Base-by-base conservation (phyloP, 805 yeast genomes). In the Saturnispora saitoi region DNA sequence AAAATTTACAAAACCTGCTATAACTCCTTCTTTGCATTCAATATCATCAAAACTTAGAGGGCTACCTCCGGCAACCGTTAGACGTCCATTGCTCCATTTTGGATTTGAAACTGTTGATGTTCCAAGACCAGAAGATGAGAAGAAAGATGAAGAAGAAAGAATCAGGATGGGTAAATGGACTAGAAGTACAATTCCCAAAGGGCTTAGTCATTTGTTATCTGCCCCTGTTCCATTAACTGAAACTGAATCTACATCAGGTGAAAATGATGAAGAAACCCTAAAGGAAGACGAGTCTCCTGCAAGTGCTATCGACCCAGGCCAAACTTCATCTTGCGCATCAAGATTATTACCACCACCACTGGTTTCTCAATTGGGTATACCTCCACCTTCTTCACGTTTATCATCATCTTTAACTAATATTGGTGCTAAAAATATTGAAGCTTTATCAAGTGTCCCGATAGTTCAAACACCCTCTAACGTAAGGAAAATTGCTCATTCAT, bases 31-130 rank as follows among this genome's bases (percentile, higher is more conserved):
- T n/a, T 10, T 37, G 8, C 28, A 37, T 22, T 22, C 41, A n/a
- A 30, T 29, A 4, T 38, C 44, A 4, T 38, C 49, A 12, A 40
- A 40, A 20, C 20, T 47, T 10, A 22, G 45, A 19, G 82, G 81
- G 17, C 73, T 78, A 76, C 82, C 83, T 12, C 83, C 83, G 14
- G 83, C 83, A 1, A 66, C 74, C 17, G 72, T 72, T 11, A 69
- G 83, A 54, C 70, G 70, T 30, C 72, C 70, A 7, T 58, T 67
- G 31, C 57, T 64, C 29, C 70, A 69, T 53, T 68, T 65, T 50
- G 61, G 66, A 4, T 54, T 68, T 17, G 66, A 66, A 34, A 57
- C 65, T 3, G 57, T 55, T 48, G 59, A 58, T 44, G 58, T 63
- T 48, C 60, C 62, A 43, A 61, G 58, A 46, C 63, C 70, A 14